Evolutionary conservation across 2,329 filamentous ascomycete genomes (phyloP), one percentile per base, ranked within the genome.

Genomic region (Monosporascus sp.): DNA sequence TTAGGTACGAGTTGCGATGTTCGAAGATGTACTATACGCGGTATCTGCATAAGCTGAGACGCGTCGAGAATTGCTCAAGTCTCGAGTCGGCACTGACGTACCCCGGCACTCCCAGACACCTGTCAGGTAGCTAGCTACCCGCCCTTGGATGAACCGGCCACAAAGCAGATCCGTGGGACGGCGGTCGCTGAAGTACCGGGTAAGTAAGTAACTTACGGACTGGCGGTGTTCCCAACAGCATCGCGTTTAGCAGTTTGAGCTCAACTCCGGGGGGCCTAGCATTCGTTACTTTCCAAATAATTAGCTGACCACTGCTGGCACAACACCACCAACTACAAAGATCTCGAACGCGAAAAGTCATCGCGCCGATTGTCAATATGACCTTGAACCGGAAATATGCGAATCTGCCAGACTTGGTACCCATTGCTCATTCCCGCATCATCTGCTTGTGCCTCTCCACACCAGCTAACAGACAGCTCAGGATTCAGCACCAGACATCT

Each of bases 401-500:
- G 49, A 86, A 85, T 53, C 75, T 94, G 59, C 89, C 89, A 53
- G 89, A 93, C 69, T 74, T 94, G 70, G 89, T 92, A 75, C 58
- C 70, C 57, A 36, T 27, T 20, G 36, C 50, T 50, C 25, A 27
- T 52, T 17, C 2, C 25, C 37, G 14, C 7, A 8, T 31, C 20
- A 15, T 22, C n/a, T 31, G 14, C n/a, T 5, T 17, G 25, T 7
- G 15, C 7, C 35, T 27, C 18, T n/a, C 25, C 43, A 14, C 17
- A 14, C 44, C 52, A 22, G 17, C 50, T 50, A 27, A 46, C 48
- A 47, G 51, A 41, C 50, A 31, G 51, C 45, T 36, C 41, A 95
- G 89, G 92, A 97, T 73, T 88, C 87, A 51, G 91, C 92, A 27
- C 92, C 92, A 60, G 94, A 97, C 67, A 90, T 96, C 65, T 97